A percentile compares a stretch with the other conserved stretches of the same genome.
These are phyloP conservation scores for Jackrogersella minutella DNA, from an alignment of 495 filamentous ascomycete genomes.

Conservation along the genomic window DNA sequence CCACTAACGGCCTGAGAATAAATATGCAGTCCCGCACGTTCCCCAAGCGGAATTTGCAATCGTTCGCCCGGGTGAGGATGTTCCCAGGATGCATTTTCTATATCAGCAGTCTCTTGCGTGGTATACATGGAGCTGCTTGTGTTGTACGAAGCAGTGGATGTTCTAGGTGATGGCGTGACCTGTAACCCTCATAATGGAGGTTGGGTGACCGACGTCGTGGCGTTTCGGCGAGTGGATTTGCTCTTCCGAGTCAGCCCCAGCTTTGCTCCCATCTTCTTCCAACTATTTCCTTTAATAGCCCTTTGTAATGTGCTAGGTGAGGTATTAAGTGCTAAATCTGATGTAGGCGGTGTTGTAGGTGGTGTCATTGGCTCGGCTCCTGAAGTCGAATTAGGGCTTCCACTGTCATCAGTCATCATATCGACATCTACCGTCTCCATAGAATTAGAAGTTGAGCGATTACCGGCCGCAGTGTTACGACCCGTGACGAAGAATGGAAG, in stretches of 20 bases:
- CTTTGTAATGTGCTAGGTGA: slow-evolving; percentile 60
- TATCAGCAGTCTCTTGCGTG: slow-evolving; percentile 30
- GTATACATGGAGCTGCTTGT: slow-evolving; percentile 23
- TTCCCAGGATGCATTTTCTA: slow-evolving; percentile 48
- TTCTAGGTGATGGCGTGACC: slow-evolving; percentile 58
- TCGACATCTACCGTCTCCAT: slow-evolving; percentile 47
- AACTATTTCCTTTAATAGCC: slow-evolving; percentile 64
- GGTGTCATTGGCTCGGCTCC: slow-evolving; percentile 82
- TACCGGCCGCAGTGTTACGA: slow-evolving; percentile 44
- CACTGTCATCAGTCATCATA: slow-evolving; percentile 60
- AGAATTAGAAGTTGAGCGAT: slow-evolving; percentile 52
- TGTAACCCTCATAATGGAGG: slow-evolving; percentile 61
- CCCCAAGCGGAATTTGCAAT: slow-evolving; percentile 45
- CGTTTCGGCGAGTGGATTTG: slow-evolving; percentile 49
- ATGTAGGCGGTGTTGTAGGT: slow-evolving; percentile 81
- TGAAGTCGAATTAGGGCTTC: slow-evolving; percentile 59
- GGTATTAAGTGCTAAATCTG: slow-evolving; percentile 62
- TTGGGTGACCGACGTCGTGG: slow-evolving; percentile 51
- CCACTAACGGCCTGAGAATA: slow-evolving; percentile 46
- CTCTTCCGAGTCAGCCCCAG: slow-evolving; percentile 72
- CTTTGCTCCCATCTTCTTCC: slow-evolving; percentile 87
- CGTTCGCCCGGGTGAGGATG: slow-evolving; percentile 57
- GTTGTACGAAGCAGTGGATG: slow-evolving; percentile 42
- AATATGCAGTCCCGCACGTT: slow-evolving; percentile 42
- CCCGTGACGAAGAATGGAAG: slow-evolving; percentile 55